Evolutionary conservation across 176 grass and related monocot species (phyloP).

Genomic region (Zizania latifolia): DNA sequence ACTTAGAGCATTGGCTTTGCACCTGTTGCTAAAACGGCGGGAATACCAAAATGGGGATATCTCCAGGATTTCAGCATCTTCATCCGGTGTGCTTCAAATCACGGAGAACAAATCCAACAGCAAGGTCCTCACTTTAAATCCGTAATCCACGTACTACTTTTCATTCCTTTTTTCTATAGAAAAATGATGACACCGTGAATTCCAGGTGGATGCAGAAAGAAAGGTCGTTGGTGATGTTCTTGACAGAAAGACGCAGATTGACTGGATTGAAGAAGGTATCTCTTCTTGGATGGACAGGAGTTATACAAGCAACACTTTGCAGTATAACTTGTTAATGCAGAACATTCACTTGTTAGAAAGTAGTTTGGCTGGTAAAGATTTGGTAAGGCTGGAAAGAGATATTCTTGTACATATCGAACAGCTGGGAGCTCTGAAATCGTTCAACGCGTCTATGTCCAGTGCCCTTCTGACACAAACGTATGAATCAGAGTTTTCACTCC

Average conservation of each 20-base stretch:
- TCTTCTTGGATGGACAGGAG: slow-evolving; percentile 27
- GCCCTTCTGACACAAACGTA: slow-evolving; percentile 2
- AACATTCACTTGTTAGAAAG: slow-evolving; percentile 52
- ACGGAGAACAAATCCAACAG: slow-evolving; percentile 22
- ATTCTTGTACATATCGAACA: slow-evolving; percentile 56
- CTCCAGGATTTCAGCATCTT: background rate
- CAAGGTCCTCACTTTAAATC: slow-evolving; percentile 20
- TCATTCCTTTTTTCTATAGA: slow-evolving; percentile 9
- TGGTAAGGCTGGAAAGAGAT: slow-evolving; percentile 45
- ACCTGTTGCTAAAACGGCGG: slow-evolving; percentile 26
- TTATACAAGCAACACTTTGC: slow-evolving; percentile 9
- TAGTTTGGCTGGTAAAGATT: slow-evolving; percentile 48
- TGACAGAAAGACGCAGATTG: slow-evolving; percentile 4
- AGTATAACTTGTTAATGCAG: slow-evolving; percentile 65
- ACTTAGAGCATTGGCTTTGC: slow-evolving; percentile 14
- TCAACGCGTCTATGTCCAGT: slow-evolving; percentile 29
- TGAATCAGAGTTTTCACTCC: slow-evolving; percentile 27
- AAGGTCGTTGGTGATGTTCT: background rate
- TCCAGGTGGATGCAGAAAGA: slow-evolving; percentile 32
- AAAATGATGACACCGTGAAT: background rate
- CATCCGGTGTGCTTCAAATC: slow-evolving; percentile 27
- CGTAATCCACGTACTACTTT: background rate
- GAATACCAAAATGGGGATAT: background rate
- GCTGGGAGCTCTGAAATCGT: slow-evolving; percentile 58
- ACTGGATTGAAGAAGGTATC: slow-evolving; percentile 22